Evolutionary conservation across 2,329 filamentous ascomycete species (phyloP).

Genomic region (Pseudogymnoascus sp.): DNA sequence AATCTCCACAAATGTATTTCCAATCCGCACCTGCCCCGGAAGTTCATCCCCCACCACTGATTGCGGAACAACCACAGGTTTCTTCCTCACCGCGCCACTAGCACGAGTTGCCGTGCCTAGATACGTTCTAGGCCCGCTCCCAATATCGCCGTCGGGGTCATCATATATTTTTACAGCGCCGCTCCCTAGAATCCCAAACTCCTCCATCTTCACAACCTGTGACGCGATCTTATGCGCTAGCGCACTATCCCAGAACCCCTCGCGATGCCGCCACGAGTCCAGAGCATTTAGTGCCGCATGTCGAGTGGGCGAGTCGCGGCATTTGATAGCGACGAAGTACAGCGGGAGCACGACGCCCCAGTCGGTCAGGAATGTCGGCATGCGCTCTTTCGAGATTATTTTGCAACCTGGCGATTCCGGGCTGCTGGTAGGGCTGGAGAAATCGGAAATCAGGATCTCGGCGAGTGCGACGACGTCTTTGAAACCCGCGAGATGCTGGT

Average conservation of each 20-base stretch:
- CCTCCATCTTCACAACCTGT: background rate
- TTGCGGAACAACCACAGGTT: background rate
- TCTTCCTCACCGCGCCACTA: background rate
- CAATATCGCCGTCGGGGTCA: background rate
- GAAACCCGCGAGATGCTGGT: background rate
- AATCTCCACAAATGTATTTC: background rate
- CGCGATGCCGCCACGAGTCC: background rate
- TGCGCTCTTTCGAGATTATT: background rate
- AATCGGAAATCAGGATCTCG: background rate
- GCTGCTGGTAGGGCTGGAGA: background rate
- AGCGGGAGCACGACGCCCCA: background rate
- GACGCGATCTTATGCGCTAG: background rate
- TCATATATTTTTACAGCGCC: background rate
- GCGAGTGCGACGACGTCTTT: background rate
- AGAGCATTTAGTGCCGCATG: background rate
- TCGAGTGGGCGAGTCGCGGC: background rate
- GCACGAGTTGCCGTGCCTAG: background rate
- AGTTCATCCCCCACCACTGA: background rate
- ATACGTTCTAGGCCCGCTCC: background rate
- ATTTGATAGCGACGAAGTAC: constrained; percentile 6
- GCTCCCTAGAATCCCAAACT: background rate
- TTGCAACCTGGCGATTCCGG: background rate
- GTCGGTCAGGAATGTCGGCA: constrained; percentile 1
- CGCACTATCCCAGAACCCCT: constrained; percentile 8
- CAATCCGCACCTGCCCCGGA: background rate